Conservation (phyloP, 345 rosid genomes). For the Lepidium africanum region DNA sequence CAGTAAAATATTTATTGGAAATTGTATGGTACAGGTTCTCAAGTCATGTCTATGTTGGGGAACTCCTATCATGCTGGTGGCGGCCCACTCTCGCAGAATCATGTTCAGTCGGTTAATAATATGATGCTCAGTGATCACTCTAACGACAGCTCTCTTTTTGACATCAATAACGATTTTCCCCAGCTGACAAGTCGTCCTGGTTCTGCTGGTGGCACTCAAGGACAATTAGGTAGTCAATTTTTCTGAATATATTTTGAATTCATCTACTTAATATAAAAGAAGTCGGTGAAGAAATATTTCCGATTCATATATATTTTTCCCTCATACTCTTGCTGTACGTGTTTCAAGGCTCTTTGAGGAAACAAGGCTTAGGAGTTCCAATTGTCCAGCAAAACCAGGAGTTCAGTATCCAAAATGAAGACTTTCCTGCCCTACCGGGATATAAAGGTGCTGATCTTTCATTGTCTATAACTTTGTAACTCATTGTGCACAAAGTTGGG, state of each 20-base stretch:
- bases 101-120: constrained; percentile 78
- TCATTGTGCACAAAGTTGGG: constrained; percentile 1
- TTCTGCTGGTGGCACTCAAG: constrained; percentile 97
- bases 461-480: background rate
- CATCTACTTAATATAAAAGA: background rate
- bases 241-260: background rate
- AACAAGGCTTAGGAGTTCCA: constrained; percentile 83
- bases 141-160: constrained; percentile 80
- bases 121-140: constrained; percentile 73
- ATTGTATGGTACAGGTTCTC: constrained; percentile 59
- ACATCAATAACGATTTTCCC: constrained; percentile 93
- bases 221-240: constrained; percentile 64
- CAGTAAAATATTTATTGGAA: background rate
- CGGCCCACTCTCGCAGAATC: constrained; percentile 84
- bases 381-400: constrained; percentile 97
- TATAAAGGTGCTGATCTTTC: constrained; percentile 66
- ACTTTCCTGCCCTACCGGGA: constrained; percentile 98
- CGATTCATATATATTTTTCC: constrained; percentile 5
- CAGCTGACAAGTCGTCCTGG: constrained; percentile 88
- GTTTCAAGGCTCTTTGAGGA: constrained; percentile 73
- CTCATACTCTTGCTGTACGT: constrained; percentile 21
- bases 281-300: background rate
- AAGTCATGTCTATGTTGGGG: constrained; percentile 80
- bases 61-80: constrained; percentile 69
- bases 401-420: constrained; percentile 99